Evolutionary conservation across 2,329 filamentous ascomycete genomes (phyloP).

Genomic region (Colletotrichum siamense): DNA sequence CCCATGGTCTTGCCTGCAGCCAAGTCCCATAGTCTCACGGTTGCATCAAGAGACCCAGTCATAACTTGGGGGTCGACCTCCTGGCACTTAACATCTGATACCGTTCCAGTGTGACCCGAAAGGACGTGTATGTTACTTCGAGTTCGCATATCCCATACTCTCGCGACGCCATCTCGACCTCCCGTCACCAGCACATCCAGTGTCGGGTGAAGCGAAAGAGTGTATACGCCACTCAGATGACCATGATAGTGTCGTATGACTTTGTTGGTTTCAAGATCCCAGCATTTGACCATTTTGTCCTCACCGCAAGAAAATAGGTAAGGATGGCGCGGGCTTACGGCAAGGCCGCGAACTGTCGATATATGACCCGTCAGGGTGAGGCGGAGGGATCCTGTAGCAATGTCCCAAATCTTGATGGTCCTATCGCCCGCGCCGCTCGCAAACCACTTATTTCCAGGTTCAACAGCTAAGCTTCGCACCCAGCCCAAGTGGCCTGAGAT

Average conservation of each 20-base stretch:
- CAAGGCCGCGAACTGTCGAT: constrained; percentile 88
- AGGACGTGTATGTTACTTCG: constrained; percentile 95
- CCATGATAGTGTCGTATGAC: constrained; percentile 98
- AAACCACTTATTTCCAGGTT: constrained; percentile 98
- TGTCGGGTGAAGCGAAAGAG: constrained; percentile 89
- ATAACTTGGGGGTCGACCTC: constrained; percentile 97
- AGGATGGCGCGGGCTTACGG: constrained; percentile 90
- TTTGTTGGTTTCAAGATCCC: constrained; percentile 99
- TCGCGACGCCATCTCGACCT: constrained; percentile 89
- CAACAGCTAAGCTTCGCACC: constrained; percentile 88
- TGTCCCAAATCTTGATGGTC: constrained; percentile 98
- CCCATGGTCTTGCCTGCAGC: constrained; percentile 96
- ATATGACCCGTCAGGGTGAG: constrained; percentile 94
- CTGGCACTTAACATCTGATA: constrained; percentile 89
- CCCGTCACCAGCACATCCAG: constrained; percentile 95
- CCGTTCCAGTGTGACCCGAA: constrained; percentile 87
- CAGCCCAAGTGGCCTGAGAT: constrained; percentile 96
- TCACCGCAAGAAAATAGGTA: constrained; percentile 98
- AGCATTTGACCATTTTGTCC: constrained; percentile 99
- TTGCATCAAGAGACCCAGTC: constrained; percentile 88
- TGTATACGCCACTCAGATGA: constrained; percentile 95
- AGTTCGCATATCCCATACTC: constrained; percentile 99
- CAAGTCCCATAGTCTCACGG: constrained; percentile 92
- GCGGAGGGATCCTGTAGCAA: constrained; percentile 83
- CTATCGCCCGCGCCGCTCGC: constrained; percentile 93